Conservation (phyloP, 192 early-diverging fungal species). For the Diversispora eburnea region DNA sequence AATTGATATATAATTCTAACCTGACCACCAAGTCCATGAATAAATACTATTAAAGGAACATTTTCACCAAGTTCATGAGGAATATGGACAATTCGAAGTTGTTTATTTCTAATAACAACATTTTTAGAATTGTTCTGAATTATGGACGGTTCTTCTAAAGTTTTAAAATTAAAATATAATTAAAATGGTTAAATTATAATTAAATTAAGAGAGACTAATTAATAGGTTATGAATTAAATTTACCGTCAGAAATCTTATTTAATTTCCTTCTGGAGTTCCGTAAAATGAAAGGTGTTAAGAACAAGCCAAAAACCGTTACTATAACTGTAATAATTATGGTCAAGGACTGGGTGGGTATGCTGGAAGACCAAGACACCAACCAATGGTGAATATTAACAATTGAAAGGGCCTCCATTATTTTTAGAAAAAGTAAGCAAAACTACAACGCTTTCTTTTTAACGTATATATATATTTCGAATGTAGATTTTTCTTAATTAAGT, state of each 20-base stretch:
- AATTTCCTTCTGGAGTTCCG: background rate
- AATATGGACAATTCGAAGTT: constrained; percentile 51
- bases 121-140: constrained; percentile 33
- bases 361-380: background rate
- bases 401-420: background rate
- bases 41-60: constrained; percentile 54
- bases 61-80: constrained; percentile 50
- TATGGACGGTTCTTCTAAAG: background rate
- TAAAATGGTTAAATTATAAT: background rate
- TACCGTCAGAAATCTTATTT: background rate
- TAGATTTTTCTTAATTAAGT: no score
- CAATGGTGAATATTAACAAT: background rate
- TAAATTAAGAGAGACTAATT: background rate
- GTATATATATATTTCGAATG: no score
- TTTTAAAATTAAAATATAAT: background rate
- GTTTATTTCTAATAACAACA: constrained; percentile 46
- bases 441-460: no score
- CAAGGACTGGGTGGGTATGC: background rate
- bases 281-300: background rate
- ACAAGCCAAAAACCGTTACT: background rate
- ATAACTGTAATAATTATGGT: background rate
- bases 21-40: constrained; percentile 59
- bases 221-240: no score
- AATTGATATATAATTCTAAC: constrained; percentile 33
- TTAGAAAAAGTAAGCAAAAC: no score